Base-by-base conservation (phyloP, 2,329 filamentous ascomycete genomes). In the Fusarium tanahbumbuense region DNA sequence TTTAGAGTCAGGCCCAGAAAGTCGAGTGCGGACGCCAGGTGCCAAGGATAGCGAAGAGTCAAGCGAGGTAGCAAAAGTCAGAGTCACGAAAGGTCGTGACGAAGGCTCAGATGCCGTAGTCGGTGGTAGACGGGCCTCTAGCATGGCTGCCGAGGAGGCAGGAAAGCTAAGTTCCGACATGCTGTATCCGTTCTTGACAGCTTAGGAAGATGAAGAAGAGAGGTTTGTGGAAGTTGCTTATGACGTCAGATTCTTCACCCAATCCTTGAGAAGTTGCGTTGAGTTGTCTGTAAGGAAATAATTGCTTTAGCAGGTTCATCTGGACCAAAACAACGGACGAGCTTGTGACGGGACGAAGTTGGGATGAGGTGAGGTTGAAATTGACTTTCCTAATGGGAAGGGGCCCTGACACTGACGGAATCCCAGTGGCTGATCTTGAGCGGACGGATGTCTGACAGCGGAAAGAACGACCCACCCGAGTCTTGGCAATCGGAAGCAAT, bases 21-120 rank as follows among this genome's bases (percentile, higher is more conserved):
- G 87, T 0, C 87, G 84, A 4, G 95, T 98, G 71, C 92, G 92
- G n/a, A 89, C 85, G 16, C 94, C 94, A 0, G 93, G 93, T 0
- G 90, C 86, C 28, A 95, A 85, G 3, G 94, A 88, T 53, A 97
- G 86, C 56, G 90, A 88, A 42, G 92, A 91, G 82, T 98, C 95
- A 72, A 99, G 90, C 6, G 94, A 98, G 9, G 91, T 92, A 23
- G 96, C 95, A 80, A 94, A 98, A 15, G 95, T 98, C 42, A 98
- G 85, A 4, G 94, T 98, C 52, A 93, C 86, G 77, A 87, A 88
- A 13, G 84, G 83, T 12, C 77, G 73, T 3, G 41, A 28, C 8
- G 28, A 32, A 13, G 63, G 42, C 10, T 60, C 28, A 28, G 55
- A 23, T 3, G 47, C 30, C 4, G 60, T 16, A 30, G 27, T 27